Evolutionary conservation across 2,329 filamentous ascomycete genomes (phyloP).

Genomic region (Fusarium ambrosium): DNA sequence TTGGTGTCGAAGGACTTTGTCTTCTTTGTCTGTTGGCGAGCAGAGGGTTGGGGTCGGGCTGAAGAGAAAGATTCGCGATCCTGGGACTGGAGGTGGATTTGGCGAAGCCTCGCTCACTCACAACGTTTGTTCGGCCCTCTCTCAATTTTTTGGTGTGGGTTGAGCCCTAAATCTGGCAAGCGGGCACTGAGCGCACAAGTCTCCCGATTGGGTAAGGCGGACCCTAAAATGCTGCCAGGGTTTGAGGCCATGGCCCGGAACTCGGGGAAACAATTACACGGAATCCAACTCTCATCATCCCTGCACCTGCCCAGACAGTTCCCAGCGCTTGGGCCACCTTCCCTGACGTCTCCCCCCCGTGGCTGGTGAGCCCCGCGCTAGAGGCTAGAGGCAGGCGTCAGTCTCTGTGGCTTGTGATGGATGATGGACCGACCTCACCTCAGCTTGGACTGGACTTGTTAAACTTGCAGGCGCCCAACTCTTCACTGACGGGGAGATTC

Average conservation of each 20-base stretch:
- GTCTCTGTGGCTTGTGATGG: constrained; percentile 32
- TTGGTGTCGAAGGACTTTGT: constrained; percentile 47
- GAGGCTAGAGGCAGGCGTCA: background rate
- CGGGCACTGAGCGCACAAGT: constrained; percentile 27
- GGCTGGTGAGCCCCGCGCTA: constrained; percentile 33
- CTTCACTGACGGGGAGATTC: background rate
- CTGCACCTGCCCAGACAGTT: background rate
- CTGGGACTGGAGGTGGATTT: constrained; percentile 46
- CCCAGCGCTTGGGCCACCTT: constrained; percentile 37
- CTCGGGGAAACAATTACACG: constrained; percentile 38
- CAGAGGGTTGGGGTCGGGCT: constrained; percentile 53
- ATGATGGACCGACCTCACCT: constrained; percentile 33
- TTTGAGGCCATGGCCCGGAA: background rate
- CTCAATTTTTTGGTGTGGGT: constrained; percentile 52
- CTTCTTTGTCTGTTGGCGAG: constrained; percentile 50
- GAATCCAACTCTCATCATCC: background rate
- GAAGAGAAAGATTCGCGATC: constrained; percentile 50
- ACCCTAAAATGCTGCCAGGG: background rate
- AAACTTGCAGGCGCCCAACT: constrained; percentile 3
- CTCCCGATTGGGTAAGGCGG: constrained; percentile 14
- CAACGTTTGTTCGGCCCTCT: constrained; percentile 27
- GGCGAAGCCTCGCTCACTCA: constrained; percentile 43
- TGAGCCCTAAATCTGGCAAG: constrained; percentile 50
- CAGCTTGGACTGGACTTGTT: constrained; percentile 2
- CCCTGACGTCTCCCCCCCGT: constrained; percentile 40